phyloP scores from a whole-genome alignment of 768 basidiomycete genomes.

The Lanmaoa pseudosensibilis region DNA sequence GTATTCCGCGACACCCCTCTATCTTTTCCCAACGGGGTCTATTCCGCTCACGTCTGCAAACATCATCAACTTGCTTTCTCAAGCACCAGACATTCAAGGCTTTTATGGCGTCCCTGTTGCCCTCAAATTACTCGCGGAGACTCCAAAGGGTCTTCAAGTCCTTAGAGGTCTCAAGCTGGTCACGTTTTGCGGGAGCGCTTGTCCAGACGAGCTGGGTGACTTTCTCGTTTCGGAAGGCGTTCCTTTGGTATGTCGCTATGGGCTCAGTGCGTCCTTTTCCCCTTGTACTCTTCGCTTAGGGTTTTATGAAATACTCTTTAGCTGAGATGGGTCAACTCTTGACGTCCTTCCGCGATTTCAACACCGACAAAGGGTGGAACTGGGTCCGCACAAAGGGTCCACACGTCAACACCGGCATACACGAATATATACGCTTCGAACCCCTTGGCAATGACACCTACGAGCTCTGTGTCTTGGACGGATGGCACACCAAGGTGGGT shows the following conservation, averaged over 20 bases:
- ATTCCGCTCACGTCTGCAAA: constrained; percentile 48
- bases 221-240: constrained; percentile 49
- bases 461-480: constrained; percentile 51
- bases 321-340: constrained; percentile 41
- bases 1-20: constrained; percentile 42
- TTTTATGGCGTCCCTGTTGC: constrained; percentile 40
- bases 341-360: constrained; percentile 49
- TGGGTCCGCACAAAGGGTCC: constrained; percentile 43
- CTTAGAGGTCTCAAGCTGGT: constrained; percentile 49
- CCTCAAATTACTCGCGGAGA: constrained; percentile 50
- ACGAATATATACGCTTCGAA: constrained; percentile 44
- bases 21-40: constrained; percentile 42
- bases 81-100: constrained; percentile 34
- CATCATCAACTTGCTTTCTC: constrained; percentile 39
- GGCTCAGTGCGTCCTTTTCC: constrained; percentile 41
- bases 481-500: constrained; percentile 49
- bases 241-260: constrained; percentile 49
- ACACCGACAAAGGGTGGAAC: constrained; percentile 55
- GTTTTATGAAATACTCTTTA: background rate
- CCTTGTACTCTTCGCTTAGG: background rate
- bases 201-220: constrained; percentile 56
- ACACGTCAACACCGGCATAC: constrained; percentile 12
- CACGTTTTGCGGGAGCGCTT: constrained; percentile 50
- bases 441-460: constrained; percentile 41
- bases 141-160: constrained; percentile 42